phyloP scores from a whole-genome alignment of 2,329 filamentous ascomycete genomes.

The Esteya vermicola region DNA sequence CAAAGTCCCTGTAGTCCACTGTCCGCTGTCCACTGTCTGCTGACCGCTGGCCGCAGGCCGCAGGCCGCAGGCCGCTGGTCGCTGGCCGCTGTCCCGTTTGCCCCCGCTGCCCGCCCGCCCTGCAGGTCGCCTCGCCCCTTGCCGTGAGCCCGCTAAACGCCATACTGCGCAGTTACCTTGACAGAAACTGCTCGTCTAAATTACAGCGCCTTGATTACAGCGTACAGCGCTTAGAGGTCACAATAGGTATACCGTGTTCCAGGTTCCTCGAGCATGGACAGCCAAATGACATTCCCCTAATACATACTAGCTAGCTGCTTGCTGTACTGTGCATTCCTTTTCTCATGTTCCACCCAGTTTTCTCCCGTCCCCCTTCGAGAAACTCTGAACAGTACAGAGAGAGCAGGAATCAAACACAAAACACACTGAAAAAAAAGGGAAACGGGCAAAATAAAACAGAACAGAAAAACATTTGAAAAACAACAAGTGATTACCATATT shows the following conservation, averaged over 20 bases:
- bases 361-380: background rate
- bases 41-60: constrained; percentile 1
- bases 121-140: constrained; percentile 12
- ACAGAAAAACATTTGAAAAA: background rate
- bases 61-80: constrained; percentile 1
- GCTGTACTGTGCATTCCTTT: background rate
- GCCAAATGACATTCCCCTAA: too few relatives aligned
- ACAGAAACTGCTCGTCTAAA: too few relatives aligned
- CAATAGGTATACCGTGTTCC: too few relatives aligned
- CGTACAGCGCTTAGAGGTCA: too few relatives aligned
- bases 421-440: background rate
- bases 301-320: too few relatives aligned
- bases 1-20: too few relatives aligned
- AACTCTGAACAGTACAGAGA: background rate
- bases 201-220: too few relatives aligned
- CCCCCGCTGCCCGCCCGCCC: constrained; percentile 3
- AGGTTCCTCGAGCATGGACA: too few relatives aligned
- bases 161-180: too few relatives aligned
- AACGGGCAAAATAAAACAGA: too few relatives aligned
- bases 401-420: background rate
- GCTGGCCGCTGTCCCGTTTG: background rate
- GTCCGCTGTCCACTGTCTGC: constrained; percentile 1
- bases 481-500: constrained; percentile 4
- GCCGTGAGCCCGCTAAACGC: constrained; percentile 2
- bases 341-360: background rate